Evolutionary conservation across 306 rosid species (phyloP).

Genomic region (peach (Prunus persica)): Prunus_persica_NCBIv2 NC_034015.1:19059501-19060000

Average conservation of each 20-base stretch:
- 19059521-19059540: slow-evolving; percentile 54
- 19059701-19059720: background rate
- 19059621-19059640: slow-evolving; percentile 42
- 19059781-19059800: slow-evolving; percentile 45
- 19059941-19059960: slow-evolving; percentile 24
- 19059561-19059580: slow-evolving; percentile 43
- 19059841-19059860: slow-evolving; percentile 46
- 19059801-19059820: slow-evolving; percentile 48
- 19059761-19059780: background rate
- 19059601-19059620: slow-evolving; percentile 55
- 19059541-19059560: slow-evolving; percentile 55
- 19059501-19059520: slow-evolving; percentile 60
- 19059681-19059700: background rate
- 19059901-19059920: slow-evolving; percentile 43
- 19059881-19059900: slow-evolving; percentile 42
- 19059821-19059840: slow-evolving; percentile 47
- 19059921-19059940: slow-evolving; percentile 41
- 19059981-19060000: background rate
- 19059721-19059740: background rate
- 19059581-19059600: slow-evolving; percentile 35
- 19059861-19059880: slow-evolving; percentile 35
- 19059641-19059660: slow-evolving; percentile 61
- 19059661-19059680: slow-evolving; percentile 8
- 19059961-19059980: background rate
- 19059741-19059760: too few species aligned